Evolutionary conservation across 2,329 filamentous ascomycete genomes (phyloP).

Genomic region (Didymella pomorum): DNA sequence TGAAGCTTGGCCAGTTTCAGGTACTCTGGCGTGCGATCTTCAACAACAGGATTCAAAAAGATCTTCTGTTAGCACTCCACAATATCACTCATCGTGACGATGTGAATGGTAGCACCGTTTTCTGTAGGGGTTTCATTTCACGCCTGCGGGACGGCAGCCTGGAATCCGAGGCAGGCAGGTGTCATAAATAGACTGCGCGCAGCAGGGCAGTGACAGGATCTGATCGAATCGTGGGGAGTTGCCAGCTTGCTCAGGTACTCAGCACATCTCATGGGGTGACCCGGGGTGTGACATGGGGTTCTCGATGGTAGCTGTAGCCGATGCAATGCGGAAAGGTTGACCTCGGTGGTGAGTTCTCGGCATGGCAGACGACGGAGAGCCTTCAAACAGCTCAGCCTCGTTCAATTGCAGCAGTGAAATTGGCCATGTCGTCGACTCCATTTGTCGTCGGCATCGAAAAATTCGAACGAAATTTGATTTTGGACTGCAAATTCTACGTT

Average conservation of each 20-base stretch:
- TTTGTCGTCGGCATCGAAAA: background rate
- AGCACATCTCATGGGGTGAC: background rate
- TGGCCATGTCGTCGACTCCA: background rate
- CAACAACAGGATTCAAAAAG: background rate
- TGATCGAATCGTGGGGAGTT: background rate
- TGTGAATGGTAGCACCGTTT: slow-evolving; percentile 13
- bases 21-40: slow-evolving; percentile 13
- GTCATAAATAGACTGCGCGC: slow-evolving; percentile 4
- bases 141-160: slow-evolving; percentile 5
- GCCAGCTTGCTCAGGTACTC: background rate
- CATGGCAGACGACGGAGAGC: background rate
- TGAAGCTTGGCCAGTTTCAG: slow-evolving; percentile 50
- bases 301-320: slow-evolving; percentile 2
- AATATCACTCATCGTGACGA: background rate
- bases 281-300: background rate
- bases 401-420: background rate
- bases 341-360: slow-evolving; percentile 14
- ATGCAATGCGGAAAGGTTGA: slow-evolving; percentile 9
- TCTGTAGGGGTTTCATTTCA: slow-evolving; percentile 18
- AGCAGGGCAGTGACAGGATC: background rate
- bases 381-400: background rate
- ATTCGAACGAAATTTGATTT: too few relatives aligned
- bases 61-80: slow-evolving; percentile 1
- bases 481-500: background rate
- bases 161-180: slow-evolving; percentile 4